These are phyloP conservation scores for Przewalskia tangutica DNA, from an alignment of 257 asterid genomes.

Conservation along the genomic window DNA sequence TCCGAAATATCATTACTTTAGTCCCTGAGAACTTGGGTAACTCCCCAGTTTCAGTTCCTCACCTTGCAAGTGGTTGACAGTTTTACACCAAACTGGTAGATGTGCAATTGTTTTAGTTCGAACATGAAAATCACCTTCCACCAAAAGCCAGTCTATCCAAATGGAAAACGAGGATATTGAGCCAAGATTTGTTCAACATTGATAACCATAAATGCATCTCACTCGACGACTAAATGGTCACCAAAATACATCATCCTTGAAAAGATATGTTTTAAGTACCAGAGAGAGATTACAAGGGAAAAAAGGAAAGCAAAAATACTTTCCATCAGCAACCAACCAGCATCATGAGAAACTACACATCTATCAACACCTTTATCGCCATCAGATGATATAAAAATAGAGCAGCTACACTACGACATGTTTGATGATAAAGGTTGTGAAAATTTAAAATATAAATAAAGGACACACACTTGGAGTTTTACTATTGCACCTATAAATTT, in stretches of 20 bases:
- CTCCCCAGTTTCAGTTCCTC: too few species aligned
- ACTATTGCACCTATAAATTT: too few species aligned
- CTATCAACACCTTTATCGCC: neutral
- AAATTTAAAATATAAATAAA: slow-evolving; percentile 3
- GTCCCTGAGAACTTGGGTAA: too few species aligned
- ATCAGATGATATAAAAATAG: neutral
- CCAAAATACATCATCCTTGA: neutral
- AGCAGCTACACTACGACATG: neutral
- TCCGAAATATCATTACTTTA: too few species aligned
- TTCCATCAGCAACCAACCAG: neutral
- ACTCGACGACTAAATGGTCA: neutral
- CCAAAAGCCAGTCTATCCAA: neutral
- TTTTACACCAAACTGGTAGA: too few species aligned
- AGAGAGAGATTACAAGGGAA: neutral
- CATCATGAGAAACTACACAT: neutral
- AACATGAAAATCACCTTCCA: neutral
- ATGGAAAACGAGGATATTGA: neutral
- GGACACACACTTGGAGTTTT: too few species aligned
- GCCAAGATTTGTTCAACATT: neutral
- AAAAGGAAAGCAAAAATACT: neutral
- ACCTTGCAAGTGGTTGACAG: too few species aligned
- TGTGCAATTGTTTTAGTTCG: neutral
- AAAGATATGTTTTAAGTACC: neutral
- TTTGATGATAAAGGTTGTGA: slow-evolving; percentile 1
- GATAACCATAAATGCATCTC: neutral